phyloP scores from a whole-genome alignment of 2,329 filamentous ascomycete genomes.

The Xylaria polymorpha region DNA sequence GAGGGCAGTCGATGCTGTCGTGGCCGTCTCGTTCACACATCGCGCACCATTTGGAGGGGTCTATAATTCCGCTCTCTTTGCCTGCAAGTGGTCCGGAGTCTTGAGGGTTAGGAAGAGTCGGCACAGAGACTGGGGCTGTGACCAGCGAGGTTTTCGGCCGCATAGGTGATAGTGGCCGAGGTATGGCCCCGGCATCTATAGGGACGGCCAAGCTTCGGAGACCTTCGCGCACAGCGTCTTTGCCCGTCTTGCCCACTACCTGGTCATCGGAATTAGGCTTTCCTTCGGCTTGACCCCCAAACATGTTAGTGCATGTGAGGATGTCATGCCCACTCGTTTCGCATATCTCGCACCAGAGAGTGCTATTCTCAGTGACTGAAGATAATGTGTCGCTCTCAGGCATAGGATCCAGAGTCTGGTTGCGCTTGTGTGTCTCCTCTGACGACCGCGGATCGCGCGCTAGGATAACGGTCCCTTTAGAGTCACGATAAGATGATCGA shows the following conservation, averaged over 20 bases:
- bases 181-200: constrained; percentile 59
- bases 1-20: constrained; percentile 93
- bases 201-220: constrained; percentile 56
- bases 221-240: constrained; percentile 54
- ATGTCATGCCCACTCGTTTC: constrained; percentile 94
- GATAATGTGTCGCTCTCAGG: constrained; percentile 77
- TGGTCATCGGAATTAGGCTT: constrained; percentile 41
- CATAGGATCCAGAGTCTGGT: constrained; percentile 73
- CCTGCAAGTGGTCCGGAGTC: constrained; percentile 77
- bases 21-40: constrained; percentile 96
- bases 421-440: constrained; percentile 62
- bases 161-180: constrained; percentile 66
- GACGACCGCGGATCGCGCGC: constrained; percentile 63
- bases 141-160: constrained; percentile 58
- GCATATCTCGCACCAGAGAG: constrained; percentile 94
- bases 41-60: constrained; percentile 94
- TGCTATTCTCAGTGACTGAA: constrained; percentile 76
- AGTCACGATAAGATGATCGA: constrained; percentile 71
- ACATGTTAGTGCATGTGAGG: constrained; percentile 92
- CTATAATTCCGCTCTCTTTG: constrained; percentile 80
- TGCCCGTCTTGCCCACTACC: constrained; percentile 46
- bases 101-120: constrained; percentile 69
- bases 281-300: constrained; percentile 59
- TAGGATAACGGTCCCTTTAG: constrained; percentile 72
- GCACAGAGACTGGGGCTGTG: constrained; percentile 55